phyloP scores from a whole-genome alignment of 75 land plant genomes.

The Pinus tabuliformis region DNA sequence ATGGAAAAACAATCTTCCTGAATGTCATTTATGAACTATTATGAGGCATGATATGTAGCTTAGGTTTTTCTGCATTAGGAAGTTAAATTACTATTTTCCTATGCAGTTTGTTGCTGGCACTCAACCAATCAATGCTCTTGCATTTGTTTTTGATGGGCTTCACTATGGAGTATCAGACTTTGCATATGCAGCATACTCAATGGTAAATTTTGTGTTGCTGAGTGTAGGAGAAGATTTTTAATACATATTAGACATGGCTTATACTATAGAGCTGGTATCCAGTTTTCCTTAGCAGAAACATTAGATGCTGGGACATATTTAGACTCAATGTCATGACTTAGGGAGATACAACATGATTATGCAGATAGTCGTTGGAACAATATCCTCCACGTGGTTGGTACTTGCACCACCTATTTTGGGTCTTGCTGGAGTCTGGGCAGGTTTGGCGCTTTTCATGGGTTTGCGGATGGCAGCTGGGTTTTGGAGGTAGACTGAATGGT shows the following conservation, averaged over 20 bases:
- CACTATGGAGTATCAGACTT: constrained; percentile 95
- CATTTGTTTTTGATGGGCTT: constrained; percentile 97
- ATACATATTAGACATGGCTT: background rate
- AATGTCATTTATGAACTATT: background rate
- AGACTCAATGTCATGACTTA: background rate
- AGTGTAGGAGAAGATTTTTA: background rate
- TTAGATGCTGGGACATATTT: background rate
- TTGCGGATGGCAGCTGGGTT: constrained; percentile 77
- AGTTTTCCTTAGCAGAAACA: background rate
- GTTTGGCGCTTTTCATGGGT: constrained; percentile 81
- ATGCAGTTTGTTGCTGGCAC: constrained; percentile 91
- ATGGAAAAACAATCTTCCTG: background rate
- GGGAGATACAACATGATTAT: background rate
- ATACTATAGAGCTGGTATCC: background rate
- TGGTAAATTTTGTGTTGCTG: constrained; percentile 39
- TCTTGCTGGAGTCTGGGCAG: constrained; percentile 84
- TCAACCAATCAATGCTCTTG: constrained; percentile 92
- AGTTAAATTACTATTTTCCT: background rate
- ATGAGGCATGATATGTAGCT: background rate
- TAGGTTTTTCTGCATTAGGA: background rate
- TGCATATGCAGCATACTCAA: constrained; percentile 89
- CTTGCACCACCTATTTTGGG: constrained; percentile 55
- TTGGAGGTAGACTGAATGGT: constrained; percentile 53
- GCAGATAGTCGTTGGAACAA: constrained; percentile 64
- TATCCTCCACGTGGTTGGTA: constrained; percentile 62